Evolutionary conservation across 495 filamentous ascomycete species (phyloP).

Genomic region (Aspergillus carlsbadensis): DNA sequence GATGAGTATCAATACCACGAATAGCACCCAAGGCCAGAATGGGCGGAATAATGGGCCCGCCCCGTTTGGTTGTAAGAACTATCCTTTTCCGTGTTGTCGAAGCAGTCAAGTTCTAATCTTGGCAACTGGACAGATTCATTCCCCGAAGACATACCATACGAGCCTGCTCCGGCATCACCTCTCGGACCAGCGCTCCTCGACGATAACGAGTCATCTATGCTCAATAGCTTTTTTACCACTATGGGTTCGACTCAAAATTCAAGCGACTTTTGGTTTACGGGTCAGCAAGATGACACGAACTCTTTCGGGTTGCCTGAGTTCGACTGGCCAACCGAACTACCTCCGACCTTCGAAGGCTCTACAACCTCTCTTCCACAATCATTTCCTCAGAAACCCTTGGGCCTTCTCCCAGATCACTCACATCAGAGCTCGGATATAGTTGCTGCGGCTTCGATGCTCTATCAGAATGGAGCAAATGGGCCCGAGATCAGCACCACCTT

Average conservation of each 20-base stretch:
- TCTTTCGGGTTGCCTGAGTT: constrained; percentile 43
- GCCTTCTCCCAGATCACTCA: constrained; percentile 21
- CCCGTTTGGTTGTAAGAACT: constrained; percentile 63
- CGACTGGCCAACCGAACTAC: constrained; percentile 55
- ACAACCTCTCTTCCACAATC: constrained; percentile 60
- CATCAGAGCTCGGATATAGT: constrained; percentile 45
- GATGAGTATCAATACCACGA: constrained; percentile 34
- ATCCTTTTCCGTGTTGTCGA: background rate
- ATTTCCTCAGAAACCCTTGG: constrained; percentile 28
- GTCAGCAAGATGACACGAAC: constrained; percentile 45
- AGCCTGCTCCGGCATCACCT: constrained; percentile 56
- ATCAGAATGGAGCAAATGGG: constrained; percentile 35
- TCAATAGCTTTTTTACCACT: constrained; percentile 62
- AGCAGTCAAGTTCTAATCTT: constrained; percentile 19
- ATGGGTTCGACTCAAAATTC: constrained; percentile 55
- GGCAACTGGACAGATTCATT: constrained; percentile 36
- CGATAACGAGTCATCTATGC: constrained; percentile 58
- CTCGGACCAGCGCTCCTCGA: constrained; percentile 60
- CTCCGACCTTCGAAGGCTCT: constrained; percentile 60
- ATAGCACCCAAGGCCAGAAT: constrained; percentile 27
- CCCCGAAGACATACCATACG: constrained; percentile 52
- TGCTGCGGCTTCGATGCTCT: constrained; percentile 50
- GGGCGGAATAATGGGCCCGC: constrained; percentile 34
- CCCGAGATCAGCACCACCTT: constrained; percentile 30
- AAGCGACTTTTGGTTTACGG: constrained; percentile 46